Base-by-base conservation (phyloP, 257 asterid species). In the Penstemon barbatus region DNA sequence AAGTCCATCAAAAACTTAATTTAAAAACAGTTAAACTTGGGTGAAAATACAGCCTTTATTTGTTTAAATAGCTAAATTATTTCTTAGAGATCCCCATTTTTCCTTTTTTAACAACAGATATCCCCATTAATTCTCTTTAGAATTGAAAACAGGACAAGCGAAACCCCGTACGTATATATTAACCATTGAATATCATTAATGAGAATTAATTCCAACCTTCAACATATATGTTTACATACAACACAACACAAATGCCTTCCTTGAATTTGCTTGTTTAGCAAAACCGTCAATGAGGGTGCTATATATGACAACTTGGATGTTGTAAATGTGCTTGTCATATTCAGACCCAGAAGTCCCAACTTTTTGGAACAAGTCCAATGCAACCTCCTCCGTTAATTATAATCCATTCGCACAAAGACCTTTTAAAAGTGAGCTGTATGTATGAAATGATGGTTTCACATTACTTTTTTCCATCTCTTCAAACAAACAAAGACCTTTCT, bases 231-330 rank as follows among this genome's bases (percentile, higher is more conserved):
- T 64, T 81, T 8, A 61, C 18, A 15, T 15, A 15, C 18, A 42
- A 66, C 75, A 84, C 73, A 84, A 48, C 69, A 72, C 33, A 25
- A 61, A 25, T 57, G 84, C 89, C 84, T 82, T 84, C 54, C 57
- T 60, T 3, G 65, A 61, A 70, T 82, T 66, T 8, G 65, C 78
- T 74, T 86, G 88, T 55, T 77, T 79, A 56, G 82, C 78, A 53
- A 84, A 84, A 61, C 89, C 91, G 66, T 79, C 79, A 2, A 86
- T 56, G 66, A 88, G 82, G 63, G 68, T 73, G 80, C 85, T 74
- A 61, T 71, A 87, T 39, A 75, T 72, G 51, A 81, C 90, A 75
- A 71, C 54, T 78, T 18, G 91, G 77, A 78, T 73, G 69, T 76
- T 73, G 78, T 81, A 84, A 70, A 81, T 76, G 69, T 51, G 79